A percentile compares a stretch with the other conserved stretches of the same genome.
Conservation (phyloP, 139 green algal genomes). For the Closterium sp. region DNA sequence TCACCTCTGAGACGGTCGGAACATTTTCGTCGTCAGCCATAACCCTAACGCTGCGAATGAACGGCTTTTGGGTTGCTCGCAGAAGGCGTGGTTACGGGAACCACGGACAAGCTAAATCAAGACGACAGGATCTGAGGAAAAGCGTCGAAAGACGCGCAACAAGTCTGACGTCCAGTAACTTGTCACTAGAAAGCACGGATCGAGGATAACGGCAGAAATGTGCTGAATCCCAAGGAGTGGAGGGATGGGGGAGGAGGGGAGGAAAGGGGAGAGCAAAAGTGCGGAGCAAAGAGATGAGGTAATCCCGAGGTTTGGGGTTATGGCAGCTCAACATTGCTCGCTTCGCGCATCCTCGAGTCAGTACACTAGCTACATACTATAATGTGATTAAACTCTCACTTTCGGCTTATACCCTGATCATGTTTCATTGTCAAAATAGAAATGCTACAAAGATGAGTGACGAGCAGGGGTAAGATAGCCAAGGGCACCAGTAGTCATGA, state of each 20-base stretch:
- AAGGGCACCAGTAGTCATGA: too few species aligned
- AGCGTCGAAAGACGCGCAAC: background rate
- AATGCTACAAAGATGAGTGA: too few species aligned
- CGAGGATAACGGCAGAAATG: background rate
- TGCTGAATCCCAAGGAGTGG: background rate
- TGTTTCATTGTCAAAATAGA: too few species aligned
- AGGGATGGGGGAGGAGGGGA: background rate
- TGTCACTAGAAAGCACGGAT: background rate
- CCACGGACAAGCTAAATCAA: background rate
- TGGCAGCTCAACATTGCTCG: too few species aligned
- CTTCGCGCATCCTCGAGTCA: too few species aligned
- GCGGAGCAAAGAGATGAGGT: background rate
- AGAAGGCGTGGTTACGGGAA: background rate
- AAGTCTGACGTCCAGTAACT: background rate
- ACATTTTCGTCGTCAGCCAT: background rate
- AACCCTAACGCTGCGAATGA: background rate
- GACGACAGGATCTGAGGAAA: background rate
- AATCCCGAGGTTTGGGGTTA: background rate
- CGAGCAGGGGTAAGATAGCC: too few species aligned
- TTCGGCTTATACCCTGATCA: too few species aligned
- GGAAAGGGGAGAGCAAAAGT: background rate
- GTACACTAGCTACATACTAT: too few species aligned
- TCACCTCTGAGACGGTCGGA: background rate
- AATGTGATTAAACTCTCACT: too few species aligned
- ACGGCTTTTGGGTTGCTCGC: background rate